Evolutionary conservation across 306 rosid species (phyloP).

Genomic region (Spatholobus suberectus): DNA sequence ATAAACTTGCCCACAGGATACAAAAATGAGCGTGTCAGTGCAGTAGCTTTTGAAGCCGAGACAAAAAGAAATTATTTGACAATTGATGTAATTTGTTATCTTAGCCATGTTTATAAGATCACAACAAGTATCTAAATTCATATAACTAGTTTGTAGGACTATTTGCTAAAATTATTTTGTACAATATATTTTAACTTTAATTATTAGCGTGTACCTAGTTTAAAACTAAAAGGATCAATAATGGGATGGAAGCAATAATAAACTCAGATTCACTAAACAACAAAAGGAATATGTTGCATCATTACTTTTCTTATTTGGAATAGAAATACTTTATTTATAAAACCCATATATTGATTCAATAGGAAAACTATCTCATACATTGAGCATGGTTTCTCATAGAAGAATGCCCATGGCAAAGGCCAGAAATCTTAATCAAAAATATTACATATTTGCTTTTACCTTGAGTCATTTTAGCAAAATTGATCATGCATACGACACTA

Average conservation of each 20-base stretch:
- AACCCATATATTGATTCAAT: neutral
- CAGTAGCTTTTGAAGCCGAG: no score
- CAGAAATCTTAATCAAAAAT: constrained; percentile 15
- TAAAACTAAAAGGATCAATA: no score
- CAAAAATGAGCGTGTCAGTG: no score
- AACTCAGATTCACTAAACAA: neutral
- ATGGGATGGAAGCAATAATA: neutral
- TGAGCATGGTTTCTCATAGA: neutral
- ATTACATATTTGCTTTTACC: constrained; percentile 24
- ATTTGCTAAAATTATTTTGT: no score
- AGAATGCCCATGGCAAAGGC: neutral
- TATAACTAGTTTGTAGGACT: no score
- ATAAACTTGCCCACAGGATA: no score
- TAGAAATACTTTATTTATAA: neutral
- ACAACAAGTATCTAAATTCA: no score
- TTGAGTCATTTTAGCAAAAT: neutral
- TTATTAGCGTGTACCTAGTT: no score
- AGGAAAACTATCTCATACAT: neutral
- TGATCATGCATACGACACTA: constrained; percentile 55
- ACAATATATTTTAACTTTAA: no score
- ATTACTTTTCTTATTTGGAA: constrained; percentile 6
- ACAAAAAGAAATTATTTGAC: no score
- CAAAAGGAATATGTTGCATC: neutral
- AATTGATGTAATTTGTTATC: no score
- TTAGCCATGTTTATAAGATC: no score